Base-by-base conservation (phyloP, 2,329 filamentous ascomycete species). In the Rhexocercosporidium sp. region DNA sequence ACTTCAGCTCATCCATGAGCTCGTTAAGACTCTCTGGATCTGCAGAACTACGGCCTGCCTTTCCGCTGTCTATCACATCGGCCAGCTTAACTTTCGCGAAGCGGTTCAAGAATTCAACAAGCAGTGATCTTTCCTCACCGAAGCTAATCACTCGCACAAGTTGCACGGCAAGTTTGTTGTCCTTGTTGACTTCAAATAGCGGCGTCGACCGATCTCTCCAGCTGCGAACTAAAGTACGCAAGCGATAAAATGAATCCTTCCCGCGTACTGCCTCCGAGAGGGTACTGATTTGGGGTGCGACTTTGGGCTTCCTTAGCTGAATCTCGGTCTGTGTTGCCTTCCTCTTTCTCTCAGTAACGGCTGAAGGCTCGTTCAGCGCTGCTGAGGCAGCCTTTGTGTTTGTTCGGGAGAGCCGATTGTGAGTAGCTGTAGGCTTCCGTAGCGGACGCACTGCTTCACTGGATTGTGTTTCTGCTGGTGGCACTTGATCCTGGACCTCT, bases 221-320 rank as follows among this genome's bases (percentile, higher is more conserved):
- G 41, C 39, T 62, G 16, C 12, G 16, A 46, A 66, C 39, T 44
- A 66, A 34, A 62, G 64, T 49, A 53, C 41, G 39, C 14, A 66
- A 62, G 64, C n/a, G 44, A 59, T 62, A 11, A 59, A 66, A 66
- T 59, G 59, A 51, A 44, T 66, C 59, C 25, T 53, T 66, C 53
- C 51, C 29, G 39, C 51, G 56, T 51, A 66, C 41, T n/a, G 27
- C 59, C 59, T 66, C 51, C 1, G 46, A 62, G 51, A 66, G 59
- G 29, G 20, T 49, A 25, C 51, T 54, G 14, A 66, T 59, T 31
- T 62, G 1, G 31, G 39, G 64, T n/a, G 64, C 20, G 27, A 66
- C 49, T 66, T n/a, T 51, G n/a, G 51, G 47, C 51, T 27, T 62
- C 41, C 59, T 65, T 49, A 29, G 41, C 46, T 65, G 3, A 22